These are phyloP conservation scores for Talaromyces rugulosus DNA, from an alignment of 2,329 filamentous ascomycete species.

Conservation along the genomic window DNA sequence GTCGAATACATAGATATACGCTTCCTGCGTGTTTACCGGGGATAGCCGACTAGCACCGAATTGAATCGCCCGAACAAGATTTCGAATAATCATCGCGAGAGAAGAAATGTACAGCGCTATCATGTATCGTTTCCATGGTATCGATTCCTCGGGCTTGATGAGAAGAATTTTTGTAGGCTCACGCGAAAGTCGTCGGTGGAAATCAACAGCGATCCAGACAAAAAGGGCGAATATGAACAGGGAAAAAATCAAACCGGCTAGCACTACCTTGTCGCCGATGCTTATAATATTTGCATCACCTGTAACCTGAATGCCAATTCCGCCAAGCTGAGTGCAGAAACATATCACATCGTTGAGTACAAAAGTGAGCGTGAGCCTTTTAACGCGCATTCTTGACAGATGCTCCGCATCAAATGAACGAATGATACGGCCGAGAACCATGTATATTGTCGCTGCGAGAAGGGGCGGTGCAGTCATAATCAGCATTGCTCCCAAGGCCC, in stretches of 20 bases:
- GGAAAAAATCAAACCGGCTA: slow-evolving; percentile 1
- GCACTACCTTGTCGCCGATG: slow-evolving; percentile 17
- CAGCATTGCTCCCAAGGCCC: slow-evolving; percentile 35
- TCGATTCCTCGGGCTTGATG: background rate
- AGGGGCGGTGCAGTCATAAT: slow-evolving; percentile 39
- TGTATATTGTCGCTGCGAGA: slow-evolving; percentile 36
- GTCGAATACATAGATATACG: slow-evolving; percentile 31
- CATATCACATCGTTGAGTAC: slow-evolving; percentile 33
- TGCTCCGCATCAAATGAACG: slow-evolving; percentile 30
- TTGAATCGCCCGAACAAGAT: slow-evolving; percentile 26
- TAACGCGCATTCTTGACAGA: slow-evolving; percentile 28
- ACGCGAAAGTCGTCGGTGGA: background rate
- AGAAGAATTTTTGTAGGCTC: background rate
- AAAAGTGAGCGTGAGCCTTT: slow-evolving; percentile 36
- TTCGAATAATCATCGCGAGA: slow-evolving; percentile 23
- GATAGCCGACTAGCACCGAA: slow-evolving; percentile 19
- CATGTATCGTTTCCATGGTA: slow-evolving; percentile 26
- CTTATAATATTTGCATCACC: slow-evolving; percentile 18
- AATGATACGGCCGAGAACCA: slow-evolving; percentile 39
- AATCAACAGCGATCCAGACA: background rate
- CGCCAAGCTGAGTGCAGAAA: slow-evolving; percentile 31
- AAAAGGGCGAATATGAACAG: background rate
- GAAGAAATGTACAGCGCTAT: slow-evolving; percentile 24
- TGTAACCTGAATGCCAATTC: slow-evolving; percentile 26
- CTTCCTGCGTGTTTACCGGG: slow-evolving; percentile 22